Evolutionary conservation across 495 filamentous ascomycete genomes (phyloP).

Genomic region (Tuber magnatum): DNA sequence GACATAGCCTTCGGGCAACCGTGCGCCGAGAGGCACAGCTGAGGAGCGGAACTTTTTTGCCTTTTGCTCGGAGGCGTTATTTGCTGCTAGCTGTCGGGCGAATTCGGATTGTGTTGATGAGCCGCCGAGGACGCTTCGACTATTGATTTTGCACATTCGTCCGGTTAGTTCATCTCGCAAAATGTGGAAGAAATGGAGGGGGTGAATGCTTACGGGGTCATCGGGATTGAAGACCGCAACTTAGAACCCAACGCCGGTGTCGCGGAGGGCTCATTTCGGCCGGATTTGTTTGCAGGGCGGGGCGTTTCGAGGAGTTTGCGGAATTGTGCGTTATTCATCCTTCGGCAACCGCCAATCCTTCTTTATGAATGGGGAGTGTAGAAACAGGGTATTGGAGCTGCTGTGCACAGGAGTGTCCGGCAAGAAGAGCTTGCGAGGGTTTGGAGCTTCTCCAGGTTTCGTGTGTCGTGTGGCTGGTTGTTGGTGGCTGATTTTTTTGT

Average conservation of each 20-base stretch:
- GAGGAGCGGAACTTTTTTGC: conserved; percentile 67
- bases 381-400: not conserved
- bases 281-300: conserved; percentile 39
- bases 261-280: conserved; percentile 40
- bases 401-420: not conserved
- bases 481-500: not conserved
- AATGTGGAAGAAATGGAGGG: not conserved
- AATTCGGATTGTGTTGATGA: conserved; percentile 57
- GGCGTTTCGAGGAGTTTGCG: conserved; percentile 65
- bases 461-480: not conserved
- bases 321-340: conserved; percentile 96
- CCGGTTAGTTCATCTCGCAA: conserved; percentile 1
- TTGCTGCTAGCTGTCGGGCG: conserved; percentile 75
- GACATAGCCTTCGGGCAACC: conserved; percentile 68
- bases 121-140: conserved; percentile 53
- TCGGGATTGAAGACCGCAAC: conserved; percentile 69
- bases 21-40: conserved; percentile 75
- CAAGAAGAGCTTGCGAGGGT: not conserved
- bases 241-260: conserved; percentile 54
- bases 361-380: conserved; percentile 5
- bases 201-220: conserved; percentile 69
- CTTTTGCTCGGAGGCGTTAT: conserved; percentile 47
- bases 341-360: not conserved
- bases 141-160: conserved; percentile 38
- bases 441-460: too few species aligned